phyloP scores from a whole-genome alignment of 2,329 filamentous ascomycete species.

The Exophiala calicioides region DNA sequence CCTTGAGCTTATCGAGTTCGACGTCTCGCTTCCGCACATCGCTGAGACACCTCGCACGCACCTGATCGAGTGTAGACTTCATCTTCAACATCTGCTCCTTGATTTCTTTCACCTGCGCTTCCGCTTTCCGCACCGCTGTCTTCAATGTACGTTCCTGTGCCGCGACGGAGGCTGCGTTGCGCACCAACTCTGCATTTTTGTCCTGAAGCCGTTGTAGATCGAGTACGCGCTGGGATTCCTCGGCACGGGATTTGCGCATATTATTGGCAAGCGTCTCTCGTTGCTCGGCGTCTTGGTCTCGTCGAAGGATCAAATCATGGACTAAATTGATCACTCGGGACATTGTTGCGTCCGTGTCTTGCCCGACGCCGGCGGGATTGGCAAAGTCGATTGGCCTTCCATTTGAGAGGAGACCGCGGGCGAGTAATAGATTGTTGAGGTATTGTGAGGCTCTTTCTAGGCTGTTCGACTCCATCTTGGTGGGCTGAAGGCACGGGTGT shows the following conservation, averaged over 20 bases:
- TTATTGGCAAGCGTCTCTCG: slow-evolving; percentile 79
- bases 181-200: slow-evolving; percentile 57
- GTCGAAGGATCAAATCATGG: slow-evolving; percentile 85
- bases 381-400: slow-evolving; percentile 73
- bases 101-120: slow-evolving; percentile 71
- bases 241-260: slow-evolving; percentile 72
- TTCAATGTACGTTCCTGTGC: slow-evolving; percentile 71
- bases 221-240: slow-evolving; percentile 70
- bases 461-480: slow-evolving; percentile 25
- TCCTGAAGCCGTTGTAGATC: slow-evolving; percentile 63
- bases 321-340: slow-evolving; percentile 86
- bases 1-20: slow-evolving; percentile 85
- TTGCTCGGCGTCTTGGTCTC: slow-evolving; percentile 89
- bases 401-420: slow-evolving; percentile 62
- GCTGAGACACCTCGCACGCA: slow-evolving; percentile 81
- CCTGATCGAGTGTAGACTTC: slow-evolving; percentile 77
- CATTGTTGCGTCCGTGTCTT: slow-evolving; percentile 66
- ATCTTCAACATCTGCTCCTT: slow-evolving; percentile 81
- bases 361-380: slow-evolving; percentile 64
- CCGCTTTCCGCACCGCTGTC: slow-evolving; percentile 70
- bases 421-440: slow-evolving; percentile 66
- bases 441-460: slow-evolving; percentile 64
- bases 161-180: slow-evolving; percentile 61
- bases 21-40: slow-evolving; percentile 88
- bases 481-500: background rate